Conservation (phyloP, 305 asterid genomes). For the Striga hermonthica region DNA sequence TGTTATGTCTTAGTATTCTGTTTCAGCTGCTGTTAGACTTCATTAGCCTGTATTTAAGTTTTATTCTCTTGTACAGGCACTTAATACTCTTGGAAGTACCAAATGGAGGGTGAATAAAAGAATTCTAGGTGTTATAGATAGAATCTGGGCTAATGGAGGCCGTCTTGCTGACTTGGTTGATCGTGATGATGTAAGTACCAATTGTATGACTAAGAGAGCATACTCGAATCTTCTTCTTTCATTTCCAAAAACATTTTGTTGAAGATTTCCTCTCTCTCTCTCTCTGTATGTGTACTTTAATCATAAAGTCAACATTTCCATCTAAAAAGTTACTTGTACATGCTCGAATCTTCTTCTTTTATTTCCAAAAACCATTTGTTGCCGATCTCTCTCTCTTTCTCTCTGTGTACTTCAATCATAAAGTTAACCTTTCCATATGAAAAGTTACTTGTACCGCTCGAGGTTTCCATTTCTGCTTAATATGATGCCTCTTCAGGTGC, state of each 20-base stretch:
- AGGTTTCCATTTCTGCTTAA: conserved; percentile 25
- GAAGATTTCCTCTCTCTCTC: conserved; percentile 4
- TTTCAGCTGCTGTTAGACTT: conserved; percentile 14
- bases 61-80: conserved; percentile 58
- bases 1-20: conserved; percentile 11
- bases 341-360: conserved; percentile 23
- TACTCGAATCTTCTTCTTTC: not conserved
- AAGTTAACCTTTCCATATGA: not conserved
- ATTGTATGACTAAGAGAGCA: conserved; percentile 22
- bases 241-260: conserved; percentile 3
- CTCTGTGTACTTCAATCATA: not conserved
- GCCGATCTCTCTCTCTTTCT: not conserved
- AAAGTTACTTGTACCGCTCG: conserved; percentile 1
- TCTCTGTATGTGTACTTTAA: not conserved
- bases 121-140: conserved; percentile 67
- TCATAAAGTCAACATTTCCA: not conserved
- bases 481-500: conserved; percentile 46
- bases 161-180: conserved; percentile 84
- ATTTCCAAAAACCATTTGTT: conserved; percentile 9
- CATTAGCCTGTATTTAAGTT: conserved; percentile 14
- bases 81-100: conserved; percentile 86
- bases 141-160: conserved; percentile 95
- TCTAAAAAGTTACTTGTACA: not conserved
- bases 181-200: conserved; percentile 74
- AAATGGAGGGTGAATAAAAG: conserved; percentile 94